These are phyloP conservation scores for Pichia inconspicua DNA, from an alignment of 1,139 yeast species.

Conservation along the genomic window DNA sequence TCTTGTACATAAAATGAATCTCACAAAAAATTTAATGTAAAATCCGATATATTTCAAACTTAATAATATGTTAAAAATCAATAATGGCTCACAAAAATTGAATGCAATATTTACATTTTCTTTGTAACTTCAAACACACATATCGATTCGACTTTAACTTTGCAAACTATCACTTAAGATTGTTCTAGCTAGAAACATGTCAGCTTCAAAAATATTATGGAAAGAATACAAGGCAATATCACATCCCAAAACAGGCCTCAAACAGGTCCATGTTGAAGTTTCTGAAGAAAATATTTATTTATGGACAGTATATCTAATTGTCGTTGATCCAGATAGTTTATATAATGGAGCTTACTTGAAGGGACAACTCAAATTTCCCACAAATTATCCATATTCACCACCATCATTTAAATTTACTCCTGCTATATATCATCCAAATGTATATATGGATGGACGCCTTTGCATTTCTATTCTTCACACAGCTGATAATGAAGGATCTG, in stretches of 20 bases:
- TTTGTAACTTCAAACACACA: not conserved
- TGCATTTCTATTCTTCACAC: slow-evolving; percentile 92
- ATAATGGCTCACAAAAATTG: not conserved
- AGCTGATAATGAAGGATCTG: slow-evolving; percentile 67
- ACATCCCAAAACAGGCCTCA: slow-evolving; percentile 82
- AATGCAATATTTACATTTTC: not conserved
- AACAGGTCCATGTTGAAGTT: slow-evolving; percentile 80
- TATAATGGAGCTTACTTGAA: slow-evolving; percentile 93
- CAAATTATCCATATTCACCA: slow-evolving; percentile 89
- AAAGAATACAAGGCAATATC: slow-evolving; percentile 92
- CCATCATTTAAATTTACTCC: slow-evolving; percentile 93
- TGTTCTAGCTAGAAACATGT: slow-evolving; percentile 18
- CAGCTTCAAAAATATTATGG: slow-evolving; percentile 70
- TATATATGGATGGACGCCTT: slow-evolving; percentile 85
- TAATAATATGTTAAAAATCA: not conserved
- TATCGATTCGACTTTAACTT: not conserved
- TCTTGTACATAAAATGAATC: not conserved
- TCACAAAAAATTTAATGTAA: not conserved
- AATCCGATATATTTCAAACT: not conserved
- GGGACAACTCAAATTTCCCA: slow-evolving; percentile 89
- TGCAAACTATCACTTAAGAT: not conserved
- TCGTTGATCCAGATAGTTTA: slow-evolving; percentile 79
- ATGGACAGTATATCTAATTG: slow-evolving; percentile 94
- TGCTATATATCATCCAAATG: slow-evolving; percentile 92
- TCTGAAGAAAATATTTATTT: slow-evolving; percentile 87